Evolutionary conservation across 306 rosid species (phyloP).

Genomic region (Begonia peltatifolia): DNA sequence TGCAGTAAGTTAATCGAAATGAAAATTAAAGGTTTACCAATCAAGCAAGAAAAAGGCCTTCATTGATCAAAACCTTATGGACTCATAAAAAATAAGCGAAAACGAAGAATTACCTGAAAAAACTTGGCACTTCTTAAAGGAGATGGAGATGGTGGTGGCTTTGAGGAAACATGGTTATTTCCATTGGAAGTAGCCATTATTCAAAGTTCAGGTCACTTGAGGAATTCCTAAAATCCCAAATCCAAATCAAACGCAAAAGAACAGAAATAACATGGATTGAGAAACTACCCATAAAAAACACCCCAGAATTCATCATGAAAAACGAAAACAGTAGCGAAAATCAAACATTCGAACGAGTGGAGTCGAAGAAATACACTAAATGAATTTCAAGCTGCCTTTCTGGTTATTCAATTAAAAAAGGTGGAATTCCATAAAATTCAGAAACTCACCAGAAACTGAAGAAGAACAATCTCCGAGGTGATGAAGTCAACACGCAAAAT

Average conservation of each 20-base stretch:
- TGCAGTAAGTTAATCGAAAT: no score
- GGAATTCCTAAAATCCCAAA: no score
- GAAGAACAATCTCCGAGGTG: neutral
- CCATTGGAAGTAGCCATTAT: slow-evolving; percentile 54
- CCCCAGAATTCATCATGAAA: no score
- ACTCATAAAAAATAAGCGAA: slow-evolving; percentile 1
- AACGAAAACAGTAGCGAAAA: no score
- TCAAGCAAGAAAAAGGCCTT: neutral
- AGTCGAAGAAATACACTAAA: no score
- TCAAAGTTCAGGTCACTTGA: slow-evolving; percentile 13
- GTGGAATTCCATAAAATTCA: neutral
- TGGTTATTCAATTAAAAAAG: no score
- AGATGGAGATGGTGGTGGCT: slow-evolving; percentile 74
- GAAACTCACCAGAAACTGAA: neutral
- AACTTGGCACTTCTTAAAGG: slow-evolving; percentile 80
- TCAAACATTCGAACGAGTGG: no score
- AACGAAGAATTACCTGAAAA: slow-evolving; percentile 39
- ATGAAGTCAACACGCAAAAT: neutral
- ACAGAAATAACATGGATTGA: no score
- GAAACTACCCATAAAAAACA: no score
- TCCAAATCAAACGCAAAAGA: no score
- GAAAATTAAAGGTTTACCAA: no score
- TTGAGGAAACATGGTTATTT: slow-evolving; percentile 22
- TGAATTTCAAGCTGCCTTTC: no score
- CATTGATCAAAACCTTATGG: neutral